These are phyloP conservation scores for Phytophthora boehmeriae DNA, from an alignment of 352 stramenopile genomes.

Conservation along the genomic window DNA sequence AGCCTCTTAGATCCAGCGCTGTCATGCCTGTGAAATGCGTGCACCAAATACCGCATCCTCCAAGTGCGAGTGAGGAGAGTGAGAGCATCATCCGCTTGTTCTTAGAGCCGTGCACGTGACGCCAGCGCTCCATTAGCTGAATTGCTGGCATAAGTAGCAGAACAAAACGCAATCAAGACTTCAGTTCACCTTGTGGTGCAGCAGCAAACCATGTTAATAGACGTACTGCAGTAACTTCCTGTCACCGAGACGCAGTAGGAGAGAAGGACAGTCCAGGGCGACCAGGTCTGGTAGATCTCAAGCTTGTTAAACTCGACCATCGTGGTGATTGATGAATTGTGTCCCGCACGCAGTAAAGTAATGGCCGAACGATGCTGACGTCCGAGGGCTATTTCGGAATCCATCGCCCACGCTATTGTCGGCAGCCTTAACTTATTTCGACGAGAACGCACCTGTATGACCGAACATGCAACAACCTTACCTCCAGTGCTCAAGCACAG, in stretches of 20 bases:
- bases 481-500: too few species aligned
- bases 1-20: slow-evolving; percentile 28
- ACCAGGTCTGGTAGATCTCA: slow-evolving; percentile 32
- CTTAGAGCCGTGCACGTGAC: slow-evolving; percentile 10
- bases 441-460: too few species aligned
- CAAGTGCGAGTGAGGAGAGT: slow-evolving; percentile 34
- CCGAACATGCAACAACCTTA: too few species aligned
- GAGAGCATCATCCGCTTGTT: slow-evolving; percentile 35
- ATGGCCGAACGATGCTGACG: too few species aligned
- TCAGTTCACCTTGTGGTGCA: not conserved
- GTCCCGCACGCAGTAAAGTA: too few species aligned
- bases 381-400: too few species aligned
- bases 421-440: too few species aligned
- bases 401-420: too few species aligned
- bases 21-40: slow-evolving; percentile 65
- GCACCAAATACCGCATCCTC: slow-evolving; percentile 55
- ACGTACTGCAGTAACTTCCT: slow-evolving; percentile 45
- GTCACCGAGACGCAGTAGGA: slow-evolving; percentile 44
- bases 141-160: slow-evolving; percentile 31
- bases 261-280: slow-evolving; percentile 21
- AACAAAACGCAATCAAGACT: not conserved
- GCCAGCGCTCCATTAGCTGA: slow-evolving; percentile 64
- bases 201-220: not conserved
- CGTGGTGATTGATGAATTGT: not conserved
- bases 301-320: not conserved